These are phyloP conservation scores for Suhomyces ambrosiae DNA, from an alignment of 1,139 yeast species.

Conservation along the genomic window DNA sequence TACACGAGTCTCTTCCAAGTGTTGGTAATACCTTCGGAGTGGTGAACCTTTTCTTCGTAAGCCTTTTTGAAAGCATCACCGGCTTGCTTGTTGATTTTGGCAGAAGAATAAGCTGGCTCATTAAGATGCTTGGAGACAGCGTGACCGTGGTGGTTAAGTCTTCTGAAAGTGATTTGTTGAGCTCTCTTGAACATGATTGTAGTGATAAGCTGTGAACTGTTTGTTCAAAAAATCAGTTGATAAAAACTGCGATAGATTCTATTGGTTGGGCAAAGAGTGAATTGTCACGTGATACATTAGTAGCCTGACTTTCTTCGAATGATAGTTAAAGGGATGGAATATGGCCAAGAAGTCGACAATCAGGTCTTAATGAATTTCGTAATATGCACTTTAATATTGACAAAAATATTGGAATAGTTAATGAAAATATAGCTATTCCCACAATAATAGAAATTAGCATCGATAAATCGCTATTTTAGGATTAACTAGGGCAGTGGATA, in stretches of 20 bases:
- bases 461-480: too few species aligned
- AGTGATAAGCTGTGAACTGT: slow-evolving; percentile 5
- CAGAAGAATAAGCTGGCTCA: slow-evolving; percentile 41
- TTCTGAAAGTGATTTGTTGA: slow-evolving; percentile 43
- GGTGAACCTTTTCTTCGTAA: slow-evolving; percentile 66
- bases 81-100: slow-evolving; percentile 39
- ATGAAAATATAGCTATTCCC: too few species aligned
- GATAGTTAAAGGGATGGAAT: too few species aligned
- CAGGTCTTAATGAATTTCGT: too few species aligned
- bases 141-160: slow-evolving; percentile 47
- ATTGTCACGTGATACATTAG: background rate
- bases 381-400: too few species aligned
- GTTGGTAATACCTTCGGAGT: slow-evolving; percentile 72
- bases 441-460: too few species aligned
- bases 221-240: slow-evolving; percentile 10
- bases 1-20: slow-evolving; percentile 86
- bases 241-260: slow-evolving; percentile 9
- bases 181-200: slow-evolving; percentile 38
- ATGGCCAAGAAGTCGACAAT: too few species aligned
- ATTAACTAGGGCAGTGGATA: too few species aligned
- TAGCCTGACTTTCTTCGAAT: too few species aligned
- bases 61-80: slow-evolving; percentile 47
- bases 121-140: slow-evolving; percentile 43
- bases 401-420: too few species aligned
- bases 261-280: slow-evolving; percentile 5